Evolutionary conservation across 306 rosid species (phyloP).

Genomic region (Cucumis hystrix): DNA sequence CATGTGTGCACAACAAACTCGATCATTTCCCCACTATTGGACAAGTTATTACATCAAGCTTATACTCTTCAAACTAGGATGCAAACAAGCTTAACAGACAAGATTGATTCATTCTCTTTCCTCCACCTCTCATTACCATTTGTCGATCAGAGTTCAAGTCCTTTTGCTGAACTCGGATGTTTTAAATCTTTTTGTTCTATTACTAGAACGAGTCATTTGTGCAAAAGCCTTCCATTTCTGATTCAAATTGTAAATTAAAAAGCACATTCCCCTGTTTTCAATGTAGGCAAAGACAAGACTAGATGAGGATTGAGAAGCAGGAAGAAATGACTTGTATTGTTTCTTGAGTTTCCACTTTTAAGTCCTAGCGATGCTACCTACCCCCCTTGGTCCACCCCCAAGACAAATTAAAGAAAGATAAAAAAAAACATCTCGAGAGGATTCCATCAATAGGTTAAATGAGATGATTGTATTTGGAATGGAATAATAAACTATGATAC

Average conservation of each 20-base stretch:
- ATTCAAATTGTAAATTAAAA: background rate
- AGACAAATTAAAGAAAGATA: background rate
- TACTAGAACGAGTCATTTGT: background rate
- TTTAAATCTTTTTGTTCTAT: background rate
- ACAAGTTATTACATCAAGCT: background rate
- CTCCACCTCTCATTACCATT: background rate
- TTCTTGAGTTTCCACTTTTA: background rate
- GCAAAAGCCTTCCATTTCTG: background rate
- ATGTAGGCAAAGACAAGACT: conserved; percentile 12
- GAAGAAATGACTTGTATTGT: conserved; percentile 6
- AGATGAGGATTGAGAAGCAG: conserved; percentile 7
- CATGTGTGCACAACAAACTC: background rate
- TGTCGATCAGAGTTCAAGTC: background rate
- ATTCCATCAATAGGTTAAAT: background rate
- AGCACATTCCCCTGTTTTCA: conserved; percentile 5
- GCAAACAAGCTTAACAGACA: background rate
- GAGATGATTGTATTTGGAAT: conserved; percentile 1
- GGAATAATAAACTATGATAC: background rate
- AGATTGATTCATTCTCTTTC: background rate
- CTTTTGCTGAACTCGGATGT: background rate
- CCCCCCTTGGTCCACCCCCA: background rate
- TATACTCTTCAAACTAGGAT: background rate
- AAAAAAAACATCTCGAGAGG: background rate
- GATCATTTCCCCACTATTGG: background rate
- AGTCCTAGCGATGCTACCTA: background rate